Conservation (phyloP, 2,329 filamentous ascomycete species). For the Penicillium hordei region DNA sequence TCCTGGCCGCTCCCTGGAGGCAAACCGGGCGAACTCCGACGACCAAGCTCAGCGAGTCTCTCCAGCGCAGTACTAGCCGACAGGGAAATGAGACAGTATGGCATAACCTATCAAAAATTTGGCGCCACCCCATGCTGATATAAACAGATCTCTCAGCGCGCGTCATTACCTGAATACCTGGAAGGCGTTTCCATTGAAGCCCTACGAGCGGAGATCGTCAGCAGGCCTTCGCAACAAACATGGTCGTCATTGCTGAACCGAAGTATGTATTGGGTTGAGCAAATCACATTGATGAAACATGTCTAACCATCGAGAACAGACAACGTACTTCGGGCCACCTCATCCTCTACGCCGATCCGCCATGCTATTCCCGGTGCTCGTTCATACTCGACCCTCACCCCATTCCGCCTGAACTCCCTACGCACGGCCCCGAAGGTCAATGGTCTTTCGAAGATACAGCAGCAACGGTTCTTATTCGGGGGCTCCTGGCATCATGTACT, state of each 20-base stretch:
- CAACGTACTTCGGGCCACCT: conserved; percentile 17
- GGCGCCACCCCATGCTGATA: not conserved
- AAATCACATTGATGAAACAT: not conserved
- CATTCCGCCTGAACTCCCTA: conserved; percentile 28
- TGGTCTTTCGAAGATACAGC: conserved; percentile 32
- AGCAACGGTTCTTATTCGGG: conserved; percentile 42
- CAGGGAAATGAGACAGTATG: conserved; percentile 26
- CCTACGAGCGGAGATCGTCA: conserved; percentile 23
- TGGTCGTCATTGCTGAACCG: conserved; percentile 19
- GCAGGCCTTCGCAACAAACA: conserved; percentile 20
- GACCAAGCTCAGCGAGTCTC: conserved; percentile 12
- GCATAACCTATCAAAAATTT: not conserved
- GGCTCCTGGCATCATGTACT: conserved; percentile 59
- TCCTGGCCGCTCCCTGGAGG: conserved; percentile 40
- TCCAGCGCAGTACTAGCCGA: conserved; percentile 13
- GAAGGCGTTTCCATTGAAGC: conserved; percentile 26
- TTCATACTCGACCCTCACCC: conserved; percentile 36
- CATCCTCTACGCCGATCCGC: conserved; percentile 17
- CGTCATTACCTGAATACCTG: conserved; percentile 30
- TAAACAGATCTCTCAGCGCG: conserved; percentile 12
- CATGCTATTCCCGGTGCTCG: conserved; percentile 25
- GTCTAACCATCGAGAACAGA: conserved; percentile 12
- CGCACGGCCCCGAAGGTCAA: conserved; percentile 24
- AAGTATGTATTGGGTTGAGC: conserved; percentile 17
- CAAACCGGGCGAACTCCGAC: conserved; percentile 25